Base-by-base conservation (phyloP, 1,284 basidiomycete genomes). In the Caloboletus inedulis region DNA sequence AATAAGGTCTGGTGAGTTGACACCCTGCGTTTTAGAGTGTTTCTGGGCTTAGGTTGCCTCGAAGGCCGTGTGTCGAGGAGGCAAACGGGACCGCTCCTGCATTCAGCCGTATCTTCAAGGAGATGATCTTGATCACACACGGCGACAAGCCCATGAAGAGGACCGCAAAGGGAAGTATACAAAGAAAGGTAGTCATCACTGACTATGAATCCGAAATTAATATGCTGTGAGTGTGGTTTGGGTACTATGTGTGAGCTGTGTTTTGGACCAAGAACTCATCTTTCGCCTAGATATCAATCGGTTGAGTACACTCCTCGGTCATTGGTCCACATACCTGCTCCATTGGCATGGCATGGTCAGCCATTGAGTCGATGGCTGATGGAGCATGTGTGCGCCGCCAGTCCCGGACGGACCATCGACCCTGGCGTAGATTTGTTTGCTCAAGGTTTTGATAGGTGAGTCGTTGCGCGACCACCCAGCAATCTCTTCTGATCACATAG, bases 381-480 rank as follows among this genome's bases (percentile, higher is more conserved):
- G 31, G 49, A 40, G 25, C 49, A 50, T 23, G 37, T 16, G 3
- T 27, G 46, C 25, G 25, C 27, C 18, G 16, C 34, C 31, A 50
- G 47, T 10, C 7, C 46, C 6, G 37, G 30, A 21, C 36, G 25
- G 10, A 14, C 29, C 9, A 30, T 51, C 19, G 49, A 51, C 5
- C 37, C 50, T 18, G 8, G 31, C 13, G 33, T 27, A 21, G 50
- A 51, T 34, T 25, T 51, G 2, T 51, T 51, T 30, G 31, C 48
- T 30, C 51, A 52, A 39, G 57, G 57, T 7, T 31, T 52, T 36
- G 51, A 52, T 29, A 52, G 51, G 51, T n/a, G 9, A 35, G 50
- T 51, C 14, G 8, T 41, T 19, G 18, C 7, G 34, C 14, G 14
- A 35, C 23, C 18, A n/a, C 12, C 4, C 14, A 2, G 16, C 13